These are phyloP conservation scores for Phoenix dactylifera DNA, from an alignment of 176 grass and related monocot species.

Conservation along the genomic window DNA sequence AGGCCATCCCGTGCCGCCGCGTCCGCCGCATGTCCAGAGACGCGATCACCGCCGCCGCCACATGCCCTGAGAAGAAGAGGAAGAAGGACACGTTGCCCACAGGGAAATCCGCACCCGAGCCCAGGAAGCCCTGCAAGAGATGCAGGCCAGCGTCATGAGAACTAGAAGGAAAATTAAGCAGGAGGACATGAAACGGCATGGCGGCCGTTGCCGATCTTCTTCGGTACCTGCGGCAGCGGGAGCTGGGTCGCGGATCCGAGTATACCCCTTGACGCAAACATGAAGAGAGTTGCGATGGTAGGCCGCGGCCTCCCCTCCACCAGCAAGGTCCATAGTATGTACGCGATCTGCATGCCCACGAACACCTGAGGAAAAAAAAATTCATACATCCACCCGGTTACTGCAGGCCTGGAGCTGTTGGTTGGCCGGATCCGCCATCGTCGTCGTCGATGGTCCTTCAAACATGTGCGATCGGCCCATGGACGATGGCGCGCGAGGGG, in stretches of 20 bases:
- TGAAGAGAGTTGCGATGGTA: slow-evolving; percentile 67
- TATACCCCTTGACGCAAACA: slow-evolving; percentile 78
- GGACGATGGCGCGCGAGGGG: background rate
- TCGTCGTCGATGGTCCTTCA: too few species aligned
- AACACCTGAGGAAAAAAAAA: slow-evolving; percentile 41
- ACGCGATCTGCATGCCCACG: slow-evolving; percentile 73
- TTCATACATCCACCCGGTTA: slow-evolving; percentile 14
- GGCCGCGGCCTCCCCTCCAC: slow-evolving; percentile 61
- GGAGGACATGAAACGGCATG: too few species aligned
- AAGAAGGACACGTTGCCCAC: slow-evolving; percentile 96
- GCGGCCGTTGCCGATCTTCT: too few species aligned
- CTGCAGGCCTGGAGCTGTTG: background rate
- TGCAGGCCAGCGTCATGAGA: background rate
- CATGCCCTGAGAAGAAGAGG: slow-evolving; percentile 94
- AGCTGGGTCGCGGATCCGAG: slow-evolving; percentile 86
- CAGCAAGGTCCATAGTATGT: slow-evolving; percentile 87
- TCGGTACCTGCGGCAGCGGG: slow-evolving; percentile 44
- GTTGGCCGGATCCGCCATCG: too few species aligned
- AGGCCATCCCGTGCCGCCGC: slow-evolving; percentile 38
- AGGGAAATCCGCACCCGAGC: slow-evolving; percentile 80
- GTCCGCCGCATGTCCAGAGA: slow-evolving; percentile 73
- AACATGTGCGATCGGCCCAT: too few species aligned
- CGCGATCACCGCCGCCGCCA: slow-evolving; percentile 71
- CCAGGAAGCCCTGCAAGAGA: slow-evolving; percentile 46
- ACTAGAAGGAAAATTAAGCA: too few species aligned